These are phyloP conservation scores for Epichloe gansuensis DNA, from an alignment of 2,329 filamentous ascomycete species.

Conservation along the genomic window DNA sequence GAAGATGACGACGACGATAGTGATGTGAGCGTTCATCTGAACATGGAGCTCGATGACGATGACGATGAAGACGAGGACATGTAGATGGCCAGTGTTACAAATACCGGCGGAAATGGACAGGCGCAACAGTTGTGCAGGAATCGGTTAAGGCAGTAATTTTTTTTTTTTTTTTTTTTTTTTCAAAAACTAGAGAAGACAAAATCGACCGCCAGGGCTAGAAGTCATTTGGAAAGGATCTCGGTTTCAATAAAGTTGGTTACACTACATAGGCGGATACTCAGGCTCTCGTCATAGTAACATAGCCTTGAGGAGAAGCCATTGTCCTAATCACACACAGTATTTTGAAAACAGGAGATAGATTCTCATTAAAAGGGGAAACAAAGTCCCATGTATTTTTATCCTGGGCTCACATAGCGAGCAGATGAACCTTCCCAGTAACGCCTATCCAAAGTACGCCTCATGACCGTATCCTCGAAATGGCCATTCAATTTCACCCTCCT, in stretches of 20 bases:
- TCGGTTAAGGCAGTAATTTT: no score
- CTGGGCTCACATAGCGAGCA: no score
- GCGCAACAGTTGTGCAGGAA: neutral
- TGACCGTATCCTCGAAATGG: neutral
- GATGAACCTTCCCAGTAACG: neutral
- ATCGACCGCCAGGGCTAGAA: no score
- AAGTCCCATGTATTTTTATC: no score
- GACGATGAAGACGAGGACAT: slow-evolving; percentile 29
- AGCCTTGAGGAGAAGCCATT: neutral
- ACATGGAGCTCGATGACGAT: slow-evolving; percentile 46
- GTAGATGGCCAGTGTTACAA: neutral
- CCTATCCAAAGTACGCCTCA: neutral
- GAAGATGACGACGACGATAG: slow-evolving; percentile 31
- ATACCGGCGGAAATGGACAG: neutral
- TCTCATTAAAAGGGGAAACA: no score
- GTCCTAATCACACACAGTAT: no score
- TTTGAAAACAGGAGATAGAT: no score
- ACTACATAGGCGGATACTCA: neutral
- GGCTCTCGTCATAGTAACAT: neutral
- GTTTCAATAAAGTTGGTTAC: neutral
- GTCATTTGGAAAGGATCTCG: neutral
- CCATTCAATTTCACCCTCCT: neutral
- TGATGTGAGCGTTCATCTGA: slow-evolving; percentile 45
- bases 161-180: no score
- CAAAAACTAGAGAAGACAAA: no score